Base-by-base conservation (phyloP, 352 stramenopile genomes). In the Pythium sukuiense region DNA sequence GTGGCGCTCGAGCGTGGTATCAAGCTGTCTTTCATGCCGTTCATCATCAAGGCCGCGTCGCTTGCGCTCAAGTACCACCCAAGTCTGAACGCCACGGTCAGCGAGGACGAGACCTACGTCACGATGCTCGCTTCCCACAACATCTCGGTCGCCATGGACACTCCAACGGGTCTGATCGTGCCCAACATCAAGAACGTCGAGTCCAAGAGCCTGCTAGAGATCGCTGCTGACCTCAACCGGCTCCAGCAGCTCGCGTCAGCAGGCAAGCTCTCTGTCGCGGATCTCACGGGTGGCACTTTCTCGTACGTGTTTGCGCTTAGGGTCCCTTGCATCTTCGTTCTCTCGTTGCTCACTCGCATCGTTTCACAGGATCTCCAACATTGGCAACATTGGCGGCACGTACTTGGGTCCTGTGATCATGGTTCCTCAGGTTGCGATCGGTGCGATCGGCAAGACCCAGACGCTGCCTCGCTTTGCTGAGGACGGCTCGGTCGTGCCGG, bases 131-230 rank as follows among this genome's bases (percentile, higher is more conserved):
- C 79, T 2, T 74, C 90, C 33, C 97, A 99, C 81, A 98, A 99
- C 76, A 98, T 99, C 69, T 98, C 96, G 32, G 85, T 99, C 46
- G 97, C 97, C 27, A 99, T 99, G 89, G 97, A 99, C 76, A 99
- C 97, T 0, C 89, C 93, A 0, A 83, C 85, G 37, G 97, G 97
- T 18, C 76, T 99, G 49, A 88, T 99, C 46, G 97, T 99, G 41
- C 97, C 97, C 16, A 97, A 98, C 57, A 85, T 99, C 58, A 97
- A 97, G 67, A 83, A 95, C 66, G 93, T 98, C 24, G 83, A 93
- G 80, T 70, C 52, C 18, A 96, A 94, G 71, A 93, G 85, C 59
- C 86, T 94, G 50, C 55, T 96, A 9, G 83, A 93, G 26, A 92
- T 96, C 59, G 87, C 85, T 7, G 75, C 87, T 62, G 85, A 94